Base-by-base conservation (phyloP, 108 stramenopile species). In the Skeletonema potamos region DNA sequence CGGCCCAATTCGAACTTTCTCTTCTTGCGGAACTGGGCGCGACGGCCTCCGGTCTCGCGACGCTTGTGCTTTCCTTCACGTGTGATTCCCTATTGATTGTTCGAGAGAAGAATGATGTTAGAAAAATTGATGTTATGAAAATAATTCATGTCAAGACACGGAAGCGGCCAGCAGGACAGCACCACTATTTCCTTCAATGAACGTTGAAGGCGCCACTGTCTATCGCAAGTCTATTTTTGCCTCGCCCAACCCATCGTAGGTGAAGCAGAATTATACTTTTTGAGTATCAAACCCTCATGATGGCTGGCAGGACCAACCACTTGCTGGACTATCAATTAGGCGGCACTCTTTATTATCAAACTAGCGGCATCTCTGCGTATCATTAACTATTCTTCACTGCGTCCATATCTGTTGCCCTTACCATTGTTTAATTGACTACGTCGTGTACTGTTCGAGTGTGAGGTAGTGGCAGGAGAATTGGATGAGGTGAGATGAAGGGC, bases 51-150 rank as follows among this genome's bases (percentile, higher is more conserved):
- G 26, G 99, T 99, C 68, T 97, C 95, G 74, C 99, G 97, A 73
- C 99, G 96, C 92, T 99, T 99, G 92, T 99, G 98, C 73, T 87
- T 90, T 69, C 96, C 93, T 85, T 98, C 98, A 64, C 99, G 97
- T 70, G 96, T 95, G 86, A 99, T 98, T 87, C 99, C 99, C 96
- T 89, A 54, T 67, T 17, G 11, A 66, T 33, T 27, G 37, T n/a
- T n/a, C n/a, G 36, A 26, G 30, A 62, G 2, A 22, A 13, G 32
- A 34, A 20, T 36, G 10, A 2, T n/a, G n/a, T n/a, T n/a, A n/a
- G n/a, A n/a, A n/a, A n/a, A n/a, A n/a, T n/a, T n/a, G n/a, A n/a
- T n/a, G n/a, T n/a, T n/a, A n/a, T n/a, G n/a, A n/a, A n/a, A n/a
- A n/a, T n/a, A n/a, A 32, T 32, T 15, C 13, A 15, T 15, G 39